phyloP scores from a whole-genome alignment of 2,329 filamentous ascomycete genomes.

The Ascocoryne sarcoides region DNA sequence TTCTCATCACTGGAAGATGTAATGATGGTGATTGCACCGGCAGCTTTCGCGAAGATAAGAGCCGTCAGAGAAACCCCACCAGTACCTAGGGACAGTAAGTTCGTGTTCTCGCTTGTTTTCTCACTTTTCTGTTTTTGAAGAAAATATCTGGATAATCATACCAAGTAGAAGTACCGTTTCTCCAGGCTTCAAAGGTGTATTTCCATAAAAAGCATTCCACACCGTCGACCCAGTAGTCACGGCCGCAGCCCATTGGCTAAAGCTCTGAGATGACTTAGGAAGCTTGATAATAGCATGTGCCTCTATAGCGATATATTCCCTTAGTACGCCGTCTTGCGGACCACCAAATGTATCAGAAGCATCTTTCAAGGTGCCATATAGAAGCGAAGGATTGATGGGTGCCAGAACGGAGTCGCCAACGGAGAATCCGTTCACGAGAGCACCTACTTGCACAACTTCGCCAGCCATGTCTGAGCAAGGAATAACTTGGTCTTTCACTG shows the following conservation, averaged over 20 bases:
- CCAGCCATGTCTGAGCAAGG: conserved; percentile 32
- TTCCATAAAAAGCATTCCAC: conserved; percentile 40
- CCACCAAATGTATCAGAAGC: conserved; percentile 21
- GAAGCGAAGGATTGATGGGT: conserved; percentile 17
- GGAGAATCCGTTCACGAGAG: conserved; percentile 19
- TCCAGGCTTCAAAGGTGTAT: conserved; percentile 32
- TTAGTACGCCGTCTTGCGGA: conserved; percentile 32
- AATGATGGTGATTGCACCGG: conserved; percentile 38
- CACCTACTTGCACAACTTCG: conserved; percentile 27
- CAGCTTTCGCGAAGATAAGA: conserved; percentile 31
- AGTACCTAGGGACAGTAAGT: conserved; percentile 34
- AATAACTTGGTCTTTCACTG: conserved; percentile 28
- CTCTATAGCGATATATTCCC: conserved; percentile 35
- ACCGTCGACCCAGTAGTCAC: conserved; percentile 39
- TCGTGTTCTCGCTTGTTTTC: no score
- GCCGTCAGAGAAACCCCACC: conserved; percentile 34
- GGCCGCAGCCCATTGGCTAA: conserved; percentile 37
- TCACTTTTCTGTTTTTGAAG: no score
- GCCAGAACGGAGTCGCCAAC: conserved; percentile 29
- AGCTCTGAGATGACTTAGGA: conserved; percentile 38
- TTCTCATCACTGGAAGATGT: conserved; percentile 47
- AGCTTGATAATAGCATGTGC: conserved; percentile 32
- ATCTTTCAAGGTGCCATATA: conserved; percentile 17
- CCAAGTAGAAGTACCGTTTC: conserved; percentile 33
- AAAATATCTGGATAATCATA: no score